These are phyloP conservation scores for Cinnamomum micranthum DNA, from an alignment of 164 flowering plant genomes.

Conservation along the genomic window DNA sequence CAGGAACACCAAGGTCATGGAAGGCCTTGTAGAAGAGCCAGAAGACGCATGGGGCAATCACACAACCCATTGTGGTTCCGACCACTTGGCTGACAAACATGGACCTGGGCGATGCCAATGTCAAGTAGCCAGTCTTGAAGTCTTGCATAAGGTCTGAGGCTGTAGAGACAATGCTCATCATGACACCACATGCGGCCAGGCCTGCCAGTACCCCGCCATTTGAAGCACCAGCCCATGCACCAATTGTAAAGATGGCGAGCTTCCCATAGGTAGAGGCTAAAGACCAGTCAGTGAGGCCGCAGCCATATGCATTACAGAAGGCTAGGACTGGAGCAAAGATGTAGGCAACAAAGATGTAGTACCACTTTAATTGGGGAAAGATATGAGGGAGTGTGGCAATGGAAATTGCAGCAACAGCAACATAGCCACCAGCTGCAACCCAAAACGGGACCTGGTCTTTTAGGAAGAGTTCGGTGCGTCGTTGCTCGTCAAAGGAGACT, in stretches of 20 bases:
- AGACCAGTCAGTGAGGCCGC: conserved; percentile 64
- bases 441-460: conserved; percentile 51
- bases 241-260: conserved; percentile 49
- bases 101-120: conserved; percentile 55
- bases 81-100: conserved; percentile 57
- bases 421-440: conserved; percentile 41
- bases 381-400: conserved; percentile 35
- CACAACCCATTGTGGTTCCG: conserved; percentile 57
- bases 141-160: conserved; percentile 60
- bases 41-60: conserved; percentile 55
- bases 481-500: conserved; percentile 30
- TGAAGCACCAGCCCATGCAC: conserved; percentile 54
- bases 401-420: conserved; percentile 35
- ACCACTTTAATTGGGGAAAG: conserved; percentile 53
- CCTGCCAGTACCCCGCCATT: conserved; percentile 64
- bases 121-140: conserved; percentile 62
- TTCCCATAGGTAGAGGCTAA: conserved; percentile 59
- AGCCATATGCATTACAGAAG: conserved; percentile 59
- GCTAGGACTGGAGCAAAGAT: conserved; percentile 48
- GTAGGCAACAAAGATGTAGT: conserved; percentile 40
- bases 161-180: conserved; percentile 62
- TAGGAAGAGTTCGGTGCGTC: conserved; percentile 34
- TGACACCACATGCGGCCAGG: conserved; percentile 60
- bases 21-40: conserved; percentile 61
- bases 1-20: conserved; percentile 25